Base-by-base conservation (phyloP, 768 basidiomycete species). In the Macrolepiota fuliginosa region DNA sequence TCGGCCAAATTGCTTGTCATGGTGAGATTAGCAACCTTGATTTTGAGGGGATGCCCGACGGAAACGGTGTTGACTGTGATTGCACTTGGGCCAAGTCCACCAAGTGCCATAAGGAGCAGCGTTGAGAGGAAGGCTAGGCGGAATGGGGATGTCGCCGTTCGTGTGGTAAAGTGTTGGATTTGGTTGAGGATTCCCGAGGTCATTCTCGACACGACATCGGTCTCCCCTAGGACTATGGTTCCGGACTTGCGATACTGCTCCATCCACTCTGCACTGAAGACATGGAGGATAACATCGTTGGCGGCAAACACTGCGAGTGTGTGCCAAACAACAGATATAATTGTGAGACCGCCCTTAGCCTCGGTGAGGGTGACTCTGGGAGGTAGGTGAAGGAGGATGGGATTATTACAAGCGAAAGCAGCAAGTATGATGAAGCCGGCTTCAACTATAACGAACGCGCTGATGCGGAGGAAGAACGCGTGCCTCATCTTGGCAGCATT, bases 211-310 rank as follows among this genome's bases (percentile, higher is more conserved):
- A 62, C 61, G 9, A 7, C 29, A 22, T 62, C 61, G 10, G 55
- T 56, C n/a, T 62, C 47, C 32, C 47, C 36, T 3, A 32, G 46
- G 24, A 42, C 27, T 13, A 62, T 19, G 15, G n/a, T 32, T 5
- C 39, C 47, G 0, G 47, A 24, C 40, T 46, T 13, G 25, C 13
- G 29, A 12, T 36, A 37, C 10, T 57, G 61, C 7, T 47, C 39
- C 17, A 24, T 24, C 61, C 61, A 57, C 17, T 62, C 61, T 5
- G 42, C 37, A 11, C 61, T 62, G 55, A 62, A 62, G 17, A 62
- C 36, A 40, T 47, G 25, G 12, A 49, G 37, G 6, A 56, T 7
- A 19, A 62, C 19, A 1, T 55, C 54, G 11, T 56, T 55, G 12
- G 51, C 29, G 2, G n/a, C 24, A 5, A 50, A 40, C 12, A 62